Conservation (phyloP, 371 early-diverging fungal species). For the Smittium culicis region DNA sequence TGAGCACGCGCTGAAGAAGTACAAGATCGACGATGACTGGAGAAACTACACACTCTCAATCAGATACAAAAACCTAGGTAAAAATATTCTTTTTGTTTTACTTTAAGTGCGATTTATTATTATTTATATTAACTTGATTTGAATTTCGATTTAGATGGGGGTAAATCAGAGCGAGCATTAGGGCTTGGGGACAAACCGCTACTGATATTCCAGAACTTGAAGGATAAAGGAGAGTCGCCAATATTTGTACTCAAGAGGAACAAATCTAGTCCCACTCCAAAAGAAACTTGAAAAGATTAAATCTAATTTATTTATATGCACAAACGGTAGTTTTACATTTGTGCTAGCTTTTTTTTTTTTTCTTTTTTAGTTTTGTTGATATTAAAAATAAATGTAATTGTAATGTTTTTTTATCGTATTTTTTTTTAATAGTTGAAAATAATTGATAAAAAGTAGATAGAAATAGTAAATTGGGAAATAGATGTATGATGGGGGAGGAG, state of each 20-base stretch:
- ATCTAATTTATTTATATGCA: no score
- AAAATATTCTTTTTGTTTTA: conserved; percentile 18
- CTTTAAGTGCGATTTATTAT: background rate
- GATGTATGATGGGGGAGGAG: no score
- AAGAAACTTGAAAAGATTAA: no score
- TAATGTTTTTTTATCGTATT: no score
- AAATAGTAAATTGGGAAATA: no score
- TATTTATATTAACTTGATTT: background rate
- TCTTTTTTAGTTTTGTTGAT: no score
- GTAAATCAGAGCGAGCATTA: conserved; percentile 45
- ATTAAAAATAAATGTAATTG: no score
- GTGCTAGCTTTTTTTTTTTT: no score
- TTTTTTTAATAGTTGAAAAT: no score
- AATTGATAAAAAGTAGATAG: no score
- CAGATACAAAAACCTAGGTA: conserved; percentile 22
- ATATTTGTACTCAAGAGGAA: conserved; percentile 55
- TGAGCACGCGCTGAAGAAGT: conserved; percentile 73
- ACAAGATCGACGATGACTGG: conserved; percentile 81
- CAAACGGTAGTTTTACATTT: no score
- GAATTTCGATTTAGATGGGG: background rate
- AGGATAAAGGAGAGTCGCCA: conserved; percentile 57
- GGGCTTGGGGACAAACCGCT: conserved; percentile 72
- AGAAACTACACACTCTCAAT: conserved; percentile 72
- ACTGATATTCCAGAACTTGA: conserved; percentile 57
- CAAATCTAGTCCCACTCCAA: no score